These are phyloP conservation scores for Venturia asperata DNA, from an alignment of 2,329 filamentous ascomycete species.

Conservation along the genomic window DNA sequence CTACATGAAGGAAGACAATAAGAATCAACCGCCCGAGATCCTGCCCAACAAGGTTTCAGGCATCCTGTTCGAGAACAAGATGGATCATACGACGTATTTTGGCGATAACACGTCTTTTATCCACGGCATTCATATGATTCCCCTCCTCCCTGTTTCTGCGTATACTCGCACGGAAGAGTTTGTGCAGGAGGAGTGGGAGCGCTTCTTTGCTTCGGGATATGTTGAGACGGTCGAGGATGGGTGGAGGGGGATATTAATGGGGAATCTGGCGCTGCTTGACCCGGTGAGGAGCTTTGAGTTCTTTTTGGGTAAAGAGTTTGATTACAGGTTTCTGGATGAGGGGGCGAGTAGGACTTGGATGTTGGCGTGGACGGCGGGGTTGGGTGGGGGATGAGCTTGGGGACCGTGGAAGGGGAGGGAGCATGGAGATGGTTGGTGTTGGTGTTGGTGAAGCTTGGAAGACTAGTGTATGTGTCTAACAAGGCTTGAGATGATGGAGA, in stretches of 20 bases:
- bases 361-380: conserved; percentile 65
- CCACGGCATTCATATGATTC: conserved; percentile 19
- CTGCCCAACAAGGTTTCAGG: conserved; percentile 66
- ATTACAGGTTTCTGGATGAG: conserved; percentile 65
- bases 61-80: conserved; percentile 87
- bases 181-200: conserved; percentile 47
- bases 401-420: background rate
- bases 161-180: conserved; percentile 59
- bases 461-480: too few species aligned
- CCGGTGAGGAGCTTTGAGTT: conserved; percentile 64
- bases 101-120: conserved; percentile 17
- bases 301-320: conserved; percentile 61
- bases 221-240: conserved; percentile 36
- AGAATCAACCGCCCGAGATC: conserved; percentile 64
- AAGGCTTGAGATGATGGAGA: too few species aligned
- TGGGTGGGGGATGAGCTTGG: conserved; percentile 16
- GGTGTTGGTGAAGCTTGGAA: too few species aligned
- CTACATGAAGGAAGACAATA: conserved; percentile 62
- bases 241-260: conserved; percentile 84
- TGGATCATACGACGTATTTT: conserved; percentile 55
- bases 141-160: conserved; percentile 1
- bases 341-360: conserved; percentile 83
- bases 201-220: conserved; percentile 51
- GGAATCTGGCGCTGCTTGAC: conserved; percentile 73
- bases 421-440: background rate